These are phyloP conservation scores for Raffaelea albimanens DNA, from an alignment of 2,329 filamentous ascomycete species.

Conservation along the genomic window DNA sequence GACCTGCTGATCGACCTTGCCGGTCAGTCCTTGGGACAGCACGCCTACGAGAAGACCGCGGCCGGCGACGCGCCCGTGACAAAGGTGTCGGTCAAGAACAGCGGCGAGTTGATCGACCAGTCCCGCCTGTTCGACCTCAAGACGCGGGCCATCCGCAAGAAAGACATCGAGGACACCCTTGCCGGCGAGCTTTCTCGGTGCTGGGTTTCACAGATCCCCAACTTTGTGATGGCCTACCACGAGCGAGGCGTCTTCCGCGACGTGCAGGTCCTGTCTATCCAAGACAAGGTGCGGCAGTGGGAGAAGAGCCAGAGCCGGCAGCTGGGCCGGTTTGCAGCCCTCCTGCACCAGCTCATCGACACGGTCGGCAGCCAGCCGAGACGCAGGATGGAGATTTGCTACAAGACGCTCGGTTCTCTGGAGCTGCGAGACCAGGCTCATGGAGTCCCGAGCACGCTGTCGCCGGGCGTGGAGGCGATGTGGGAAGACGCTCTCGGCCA, in stretches of 20 bases:
- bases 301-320: constrained; percentile 19
- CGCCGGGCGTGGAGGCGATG: constrained; percentile 13
- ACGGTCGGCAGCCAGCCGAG: constrained; percentile 9
- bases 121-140: constrained; percentile 32
- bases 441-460: constrained; percentile 15
- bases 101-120: constrained; percentile 21
- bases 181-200: constrained; percentile 29
- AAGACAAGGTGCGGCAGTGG: constrained; percentile 23
- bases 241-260: constrained; percentile 24
- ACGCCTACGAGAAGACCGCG: too few species aligned
- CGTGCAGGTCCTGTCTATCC: constrained; percentile 22
- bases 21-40: background rate
- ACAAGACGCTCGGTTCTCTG: constrained; percentile 9
- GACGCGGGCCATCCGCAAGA: constrained; percentile 24
- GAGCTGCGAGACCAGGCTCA: constrained; percentile 16
- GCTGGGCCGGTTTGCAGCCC: constrained; percentile 21
- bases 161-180: constrained; percentile 18
- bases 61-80: background rate
- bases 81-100: constrained; percentile 9
- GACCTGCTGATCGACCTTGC: background rate
- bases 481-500: background rate
- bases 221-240: constrained; percentile 33
- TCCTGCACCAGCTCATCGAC: constrained; percentile 16
- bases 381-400: constrained; percentile 17
- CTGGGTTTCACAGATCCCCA: constrained; percentile 29